Percentiles rank a stretch among this genome's conserved stretches.
Evolutionary conservation across 148 eudicot species (phyloP).

Genomic region (Selenicereus undatus): DNA sequence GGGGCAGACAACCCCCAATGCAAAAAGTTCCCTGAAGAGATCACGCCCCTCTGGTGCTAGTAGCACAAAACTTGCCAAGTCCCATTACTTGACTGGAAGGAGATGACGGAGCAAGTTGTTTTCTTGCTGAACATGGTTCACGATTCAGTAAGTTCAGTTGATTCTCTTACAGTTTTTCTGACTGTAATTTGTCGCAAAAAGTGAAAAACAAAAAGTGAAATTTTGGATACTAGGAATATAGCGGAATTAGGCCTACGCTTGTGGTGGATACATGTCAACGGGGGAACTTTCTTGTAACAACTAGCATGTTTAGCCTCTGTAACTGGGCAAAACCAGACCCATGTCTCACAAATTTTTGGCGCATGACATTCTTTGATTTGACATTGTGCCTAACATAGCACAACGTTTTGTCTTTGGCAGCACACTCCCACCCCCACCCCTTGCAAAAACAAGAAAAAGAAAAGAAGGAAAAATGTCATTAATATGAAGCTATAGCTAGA

Average conservation of each 20-base stretch:
- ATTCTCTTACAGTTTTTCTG: background rate
- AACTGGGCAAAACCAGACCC: constrained; percentile 17
- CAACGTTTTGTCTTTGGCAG: background rate
- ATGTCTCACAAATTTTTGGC: constrained; percentile 16
- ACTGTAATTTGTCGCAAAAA: constrained; percentile 14
- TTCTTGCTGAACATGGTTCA: constrained; percentile 3
- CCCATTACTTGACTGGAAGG: constrained; percentile 45
- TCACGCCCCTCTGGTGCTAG: constrained; percentile 21
- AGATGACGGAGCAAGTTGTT: constrained; percentile 24
- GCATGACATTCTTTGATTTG: constrained; percentile 14
- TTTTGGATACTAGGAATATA: constrained; percentile 14
- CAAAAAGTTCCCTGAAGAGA: constrained; percentile 43
- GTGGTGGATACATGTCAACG: constrained; percentile 11
- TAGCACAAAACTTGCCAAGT: constrained; percentile 35
- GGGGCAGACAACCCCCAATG: constrained; percentile 17
- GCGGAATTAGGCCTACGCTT: background rate
- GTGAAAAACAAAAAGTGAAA: background rate
- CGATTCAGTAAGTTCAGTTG: constrained; percentile 15
- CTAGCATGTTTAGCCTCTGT: constrained; percentile 13
- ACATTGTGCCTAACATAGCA: constrained; percentile 2
- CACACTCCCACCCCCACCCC: background rate
- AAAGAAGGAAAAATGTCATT: no score
- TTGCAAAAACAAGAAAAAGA: background rate
- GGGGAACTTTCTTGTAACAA: constrained; percentile 8
- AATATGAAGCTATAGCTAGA: background rate